Conservation (phyloP, 2,329 filamentous ascomycete genomes). For the Sporothrix luriei region DNA sequence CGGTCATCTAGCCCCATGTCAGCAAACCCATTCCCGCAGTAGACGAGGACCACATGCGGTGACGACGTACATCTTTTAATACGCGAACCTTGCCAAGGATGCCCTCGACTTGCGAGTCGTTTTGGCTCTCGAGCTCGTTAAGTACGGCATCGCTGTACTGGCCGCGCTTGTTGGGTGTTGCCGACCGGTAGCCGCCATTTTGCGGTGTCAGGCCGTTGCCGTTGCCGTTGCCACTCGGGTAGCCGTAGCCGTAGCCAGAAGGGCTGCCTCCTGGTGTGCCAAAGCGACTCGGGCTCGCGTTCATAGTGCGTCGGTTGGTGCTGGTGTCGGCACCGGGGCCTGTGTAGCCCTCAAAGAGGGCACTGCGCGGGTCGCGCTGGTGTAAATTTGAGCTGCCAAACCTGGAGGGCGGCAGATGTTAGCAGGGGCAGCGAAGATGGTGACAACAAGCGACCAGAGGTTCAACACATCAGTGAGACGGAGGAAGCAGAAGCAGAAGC, state of each 20-base stretch:
- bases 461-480: background rate
- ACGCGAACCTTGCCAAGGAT: conserved; percentile 87
- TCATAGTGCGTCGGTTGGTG: conserved; percentile 48
- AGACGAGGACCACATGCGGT: background rate
- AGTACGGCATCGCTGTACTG: conserved; percentile 93
- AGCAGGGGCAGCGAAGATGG: background rate
- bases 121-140: conserved; percentile 93
- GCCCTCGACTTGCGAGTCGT: conserved; percentile 86
- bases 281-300: conserved; percentile 49
- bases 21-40: background rate
- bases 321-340: conserved; percentile 52
- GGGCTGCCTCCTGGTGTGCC: conserved; percentile 44
- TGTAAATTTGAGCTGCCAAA: conserved; percentile 70
- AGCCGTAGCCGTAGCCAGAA: conserved; percentile 58
- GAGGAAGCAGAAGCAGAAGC: background rate
- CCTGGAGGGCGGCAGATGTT: conserved; percentile 46
- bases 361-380: conserved; percentile 71
- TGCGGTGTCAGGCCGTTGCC: conserved; percentile 44
- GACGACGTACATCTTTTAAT: conserved; percentile 74
- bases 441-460: background rate
- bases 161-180: conserved; percentile 74
- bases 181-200: conserved; percentile 58
- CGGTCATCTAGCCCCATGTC: conserved; percentile 67
- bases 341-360: conserved; percentile 75
- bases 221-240: conserved; percentile 46